These are phyloP conservation scores for Penicillium desertorum DNA, from an alignment of 495 filamentous ascomycete genomes.

Conservation along the genomic window DNA sequence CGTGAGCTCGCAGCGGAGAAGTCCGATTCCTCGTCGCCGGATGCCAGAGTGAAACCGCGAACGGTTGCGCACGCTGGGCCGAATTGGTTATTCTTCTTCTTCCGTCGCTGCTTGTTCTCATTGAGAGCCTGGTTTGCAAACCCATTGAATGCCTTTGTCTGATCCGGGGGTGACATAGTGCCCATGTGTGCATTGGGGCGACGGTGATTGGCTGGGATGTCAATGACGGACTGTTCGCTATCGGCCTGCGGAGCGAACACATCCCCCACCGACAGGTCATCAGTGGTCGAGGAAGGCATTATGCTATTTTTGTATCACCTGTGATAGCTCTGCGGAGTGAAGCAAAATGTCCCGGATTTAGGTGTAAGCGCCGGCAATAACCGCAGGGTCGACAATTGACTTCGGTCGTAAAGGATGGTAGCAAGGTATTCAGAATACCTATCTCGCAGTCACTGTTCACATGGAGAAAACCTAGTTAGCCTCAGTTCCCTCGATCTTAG, in stretches of 20 bases:
- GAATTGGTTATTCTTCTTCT: constrained; percentile 55
- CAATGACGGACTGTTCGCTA: constrained; percentile 30
- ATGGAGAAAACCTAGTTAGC: constrained; percentile 15
- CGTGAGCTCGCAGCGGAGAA: constrained; percentile 55
- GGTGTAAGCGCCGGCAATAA: constrained; percentile 13
- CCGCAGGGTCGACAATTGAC: constrained; percentile 21
- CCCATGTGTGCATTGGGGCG: constrained; percentile 35
- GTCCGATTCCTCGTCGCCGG: constrained; percentile 84
- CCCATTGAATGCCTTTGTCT: constrained; percentile 12
- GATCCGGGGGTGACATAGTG: constrained; percentile 30
- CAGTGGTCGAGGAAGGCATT: constrained; percentile 31
- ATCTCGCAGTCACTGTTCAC: constrained; percentile 19
- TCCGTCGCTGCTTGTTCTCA: constrained; percentile 35
- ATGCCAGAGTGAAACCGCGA: constrained; percentile 78
- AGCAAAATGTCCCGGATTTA: background rate
- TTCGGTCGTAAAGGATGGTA: constrained; percentile 22
- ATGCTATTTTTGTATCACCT: constrained; percentile 1
- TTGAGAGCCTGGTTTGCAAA: constrained; percentile 27
- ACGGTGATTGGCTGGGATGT: constrained; percentile 28
- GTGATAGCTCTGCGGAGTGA: constrained; percentile 1
- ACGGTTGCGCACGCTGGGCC: constrained; percentile 69
- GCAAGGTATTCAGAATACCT: constrained; percentile 24
- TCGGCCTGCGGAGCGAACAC: constrained; percentile 49
- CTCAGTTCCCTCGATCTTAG: constrained; percentile 9
- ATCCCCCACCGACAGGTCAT: constrained; percentile 47